Base-by-base conservation (phyloP, 495 filamentous ascomycete genomes). In the Hypomontagnella submonticulosa region DNA sequence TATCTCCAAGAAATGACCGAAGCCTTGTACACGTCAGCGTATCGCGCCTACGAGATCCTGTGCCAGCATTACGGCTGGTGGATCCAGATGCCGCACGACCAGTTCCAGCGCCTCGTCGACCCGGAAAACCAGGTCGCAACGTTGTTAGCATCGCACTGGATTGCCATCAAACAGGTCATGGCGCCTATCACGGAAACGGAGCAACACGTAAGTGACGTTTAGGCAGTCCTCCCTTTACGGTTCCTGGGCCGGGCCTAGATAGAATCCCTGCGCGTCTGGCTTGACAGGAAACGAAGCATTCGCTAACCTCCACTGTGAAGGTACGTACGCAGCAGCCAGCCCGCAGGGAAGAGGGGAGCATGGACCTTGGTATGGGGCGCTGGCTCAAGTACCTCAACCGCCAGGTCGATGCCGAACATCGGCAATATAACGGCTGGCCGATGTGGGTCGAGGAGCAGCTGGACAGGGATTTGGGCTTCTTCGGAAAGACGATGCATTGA, bases 131-230 rank as follows among this genome's bases (percentile, higher is more conserved):
- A 79, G 58, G 71, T 80, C 10, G 74, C 76, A 4, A 70, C 83
- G 37, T 69, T 88, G n/a, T 69, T 89, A 6, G 79, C 82, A 11
- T 62, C 84, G 34, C 87, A 89, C 75, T 88, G 85, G 75, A 80
- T 88, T 38, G 78, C 84, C 6, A 50, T 88, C 13, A 83, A 86
- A 71, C 75, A 82, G 50, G 80, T 88, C 70, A 83, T 88, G 81
- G 78, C 77, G 4, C 79, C 78, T 36, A 76, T 84, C 33, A 77
- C 73, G 7, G 69, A 74, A 20, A 61, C 60, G 20, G 75, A 82
- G 66, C 40, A 56, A 32, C 23, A 6, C 23, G 23, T 27, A 27
- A 27, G 23, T 27, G 23, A 6, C 6, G 23, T 27, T 27, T 27
- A 27, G 23, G 23, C 23, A 27, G 23, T 6, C n/a, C n/a, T n/a